Base-by-base conservation (phyloP, 1,284 basidiomycete genomes). In the Malassezia restricta region DNA sequence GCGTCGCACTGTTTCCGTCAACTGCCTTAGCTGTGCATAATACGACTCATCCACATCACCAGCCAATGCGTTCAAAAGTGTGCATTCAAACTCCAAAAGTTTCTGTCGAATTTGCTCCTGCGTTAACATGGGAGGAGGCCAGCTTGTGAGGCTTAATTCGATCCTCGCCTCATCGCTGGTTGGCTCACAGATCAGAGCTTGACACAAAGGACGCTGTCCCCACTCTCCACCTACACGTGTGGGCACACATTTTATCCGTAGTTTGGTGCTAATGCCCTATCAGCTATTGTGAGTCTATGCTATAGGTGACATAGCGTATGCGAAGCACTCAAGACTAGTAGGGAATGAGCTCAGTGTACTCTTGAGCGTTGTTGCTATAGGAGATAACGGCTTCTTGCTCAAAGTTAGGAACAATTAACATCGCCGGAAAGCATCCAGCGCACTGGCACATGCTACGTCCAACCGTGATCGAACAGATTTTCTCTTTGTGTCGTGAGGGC, bases 21-120 rank as follows among this genome's bases (percentile, higher is more conserved):
- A 31, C 0, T 27, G 27, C 5, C 28, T 37, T 33, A 53, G 17
- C 11, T 39, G 40, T 9, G 29, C 41, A n/a, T 29, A 40, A 5
- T 33, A 28, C 17, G 24, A 24, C 11, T 47, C 45, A 20, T 40
- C 43, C 17, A 33, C 40, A 24, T 43, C 31, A n/a, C 39, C 33
- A 7, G 51, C 45, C 27, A 53, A 46, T 7, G 42, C 37, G 31
- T 39, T 30, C 6, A 54, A 33, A 2, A 54, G 14, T 6, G 32
- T 15, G 37, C 32, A 29, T 31, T 54, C 51, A 31, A 54, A 48
- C 15, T 47, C 51, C 5, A 48, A 37, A 15, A 54, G 31, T 15
- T 43, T 17, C 12, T 39, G 44, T 3, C 47, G 30, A 39, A 51
- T 15, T 38, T 51, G 17, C n/a, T 51, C 42, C 30, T 51, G 42